Evolutionary conservation across 2,329 filamentous ascomycete genomes (phyloP).

Genomic region (Penicillium sp.): DNA sequence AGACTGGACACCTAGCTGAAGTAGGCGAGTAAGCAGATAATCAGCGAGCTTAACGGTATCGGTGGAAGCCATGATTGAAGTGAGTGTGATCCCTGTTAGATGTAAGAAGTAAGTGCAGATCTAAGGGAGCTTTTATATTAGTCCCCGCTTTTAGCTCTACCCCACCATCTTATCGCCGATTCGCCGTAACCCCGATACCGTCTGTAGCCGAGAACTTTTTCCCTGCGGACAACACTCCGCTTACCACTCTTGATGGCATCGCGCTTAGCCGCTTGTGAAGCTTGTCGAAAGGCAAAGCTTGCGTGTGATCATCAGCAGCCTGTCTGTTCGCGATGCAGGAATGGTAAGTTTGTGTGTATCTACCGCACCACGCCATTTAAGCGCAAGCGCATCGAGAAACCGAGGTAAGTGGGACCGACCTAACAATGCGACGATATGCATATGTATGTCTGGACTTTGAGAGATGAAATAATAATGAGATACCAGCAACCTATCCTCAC

Average conservation of each 20-base stretch:
- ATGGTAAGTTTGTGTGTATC: conserved; percentile 22
- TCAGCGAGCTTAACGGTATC: conserved; percentile 31
- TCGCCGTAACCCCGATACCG: conserved; percentile 12
- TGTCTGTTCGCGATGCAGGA: conserved; percentile 21
- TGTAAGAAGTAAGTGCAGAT: neutral
- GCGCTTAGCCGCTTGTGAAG: conserved; percentile 24
- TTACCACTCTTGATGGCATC: conserved; percentile 15
- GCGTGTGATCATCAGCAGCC: conserved; percentile 26
- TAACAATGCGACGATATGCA: neutral
- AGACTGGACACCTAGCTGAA: conserved; percentile 64
- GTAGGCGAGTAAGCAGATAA: conserved; percentile 66
- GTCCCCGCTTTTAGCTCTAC: conserved; percentile 5
- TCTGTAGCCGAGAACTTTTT: conserved; percentile 16
- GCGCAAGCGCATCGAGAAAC: conserved; percentile 20
- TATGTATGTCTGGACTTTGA: neutral
- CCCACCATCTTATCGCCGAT: conserved; percentile 21
- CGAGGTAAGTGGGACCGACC: conserved; percentile 13
- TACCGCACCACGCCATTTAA: conserved; percentile 29
- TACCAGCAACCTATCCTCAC: conserved; percentile 11
- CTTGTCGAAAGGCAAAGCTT: conserved; percentile 25
- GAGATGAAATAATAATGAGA: neutral
- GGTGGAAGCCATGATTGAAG: conserved; percentile 10
- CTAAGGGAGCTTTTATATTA: neutral
- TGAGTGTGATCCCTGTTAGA: neutral
- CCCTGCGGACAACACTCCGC: conserved; percentile 10